Conservation (phyloP, 2,329 filamentous ascomycete species). For the Cercospora brassicicola region DNA sequence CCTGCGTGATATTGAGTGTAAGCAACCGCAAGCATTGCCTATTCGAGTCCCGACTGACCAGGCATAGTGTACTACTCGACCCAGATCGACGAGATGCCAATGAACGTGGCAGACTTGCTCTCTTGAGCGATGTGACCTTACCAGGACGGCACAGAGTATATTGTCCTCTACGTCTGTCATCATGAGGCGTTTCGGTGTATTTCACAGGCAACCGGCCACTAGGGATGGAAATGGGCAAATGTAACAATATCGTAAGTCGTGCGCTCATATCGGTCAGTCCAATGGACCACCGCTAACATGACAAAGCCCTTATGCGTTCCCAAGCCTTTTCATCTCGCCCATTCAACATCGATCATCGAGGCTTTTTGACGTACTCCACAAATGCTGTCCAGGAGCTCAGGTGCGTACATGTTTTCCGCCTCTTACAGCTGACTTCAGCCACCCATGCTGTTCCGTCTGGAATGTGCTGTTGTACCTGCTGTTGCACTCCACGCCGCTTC, state of each 20-base stretch:
- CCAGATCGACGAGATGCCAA: constrained; percentile 98
- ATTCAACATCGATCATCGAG: not conserved
- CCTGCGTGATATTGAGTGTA: constrained; percentile 91
- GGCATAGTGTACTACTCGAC: constrained; percentile 83
- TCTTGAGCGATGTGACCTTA: constrained; percentile 25
- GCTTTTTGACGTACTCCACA: constrained; percentile 4
- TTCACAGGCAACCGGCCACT: constrained; percentile 34
- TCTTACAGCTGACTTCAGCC: constrained; percentile 8
- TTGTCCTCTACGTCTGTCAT: not conserved
- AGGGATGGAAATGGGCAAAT: constrained; percentile 39
- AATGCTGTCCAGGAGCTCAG: constrained; percentile 8
- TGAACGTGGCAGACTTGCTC: constrained; percentile 64
- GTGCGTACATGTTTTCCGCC: constrained; percentile 10
- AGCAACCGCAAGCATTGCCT: constrained; percentile 36
- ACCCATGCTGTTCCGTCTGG: constrained; percentile 4
- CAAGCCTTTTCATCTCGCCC: constrained; percentile 1
- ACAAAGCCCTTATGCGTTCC: constrained; percentile 13
- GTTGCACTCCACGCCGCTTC: not conserved
- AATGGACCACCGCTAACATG: constrained; percentile 8
- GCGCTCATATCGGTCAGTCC: constrained; percentile 1
- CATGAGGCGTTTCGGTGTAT: constrained; percentile 7
- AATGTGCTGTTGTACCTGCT: constrained; percentile 4
- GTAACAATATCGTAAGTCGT: constrained; percentile 32
- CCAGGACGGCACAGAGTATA: not conserved
- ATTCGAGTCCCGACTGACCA: constrained; percentile 26